Base-by-base conservation (phyloP, 1,139 yeast species). In the Hemisphaericaspora lyxosophila region DNA sequence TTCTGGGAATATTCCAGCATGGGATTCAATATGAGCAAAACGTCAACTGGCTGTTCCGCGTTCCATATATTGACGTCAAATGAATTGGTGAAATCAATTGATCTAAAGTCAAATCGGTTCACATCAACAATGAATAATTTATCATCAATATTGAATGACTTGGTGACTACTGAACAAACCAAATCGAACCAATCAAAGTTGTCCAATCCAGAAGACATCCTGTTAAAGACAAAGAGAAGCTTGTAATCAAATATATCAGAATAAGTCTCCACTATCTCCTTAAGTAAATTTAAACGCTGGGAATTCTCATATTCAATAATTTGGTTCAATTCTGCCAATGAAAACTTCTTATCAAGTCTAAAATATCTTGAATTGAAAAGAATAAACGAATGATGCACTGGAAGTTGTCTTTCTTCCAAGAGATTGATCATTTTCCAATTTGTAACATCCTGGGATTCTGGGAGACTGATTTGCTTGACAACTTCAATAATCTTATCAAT, bases 1-100 rank as follows among this genome's bases (percentile, higher is more conserved):
- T 76, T 78, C 51, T 87, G 97, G 0, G 95, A 75, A 17, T 65
- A 53, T 47, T 84, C 88, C 41, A 77, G 75, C 4, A 81, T 57
- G 1, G 97, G 97, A 56, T 92, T 90, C 29, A 86, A 50, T 2
- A 85, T 63, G 1, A 85, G 65, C 5, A 78, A 59, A 3, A 90
- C 53, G 42, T 82, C 82, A 14, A 80, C 57, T 13, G 63, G 59
- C 11, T 59, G 53, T 2, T 51, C 43, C 0, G 38, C 35, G 16
- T 52, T 49, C 5, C 45, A 45, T 17, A 54, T 50, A n/a, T 57
- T 49, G n/a, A 67, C 46, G 9, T 62, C 63, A 28, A 70, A 47
- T 7, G 67, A 50, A 45, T 67, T 54, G 3, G 56, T 54, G 35
- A 54, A 53, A 27, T 64, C 60, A 43, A 75, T 50, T 2, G 65